Evolutionary conservation across 441 rosid species (phyloP), one percentile per base, ranked within the genome.

Genomic region (Rhodomyrtus psidioides): DNA sequence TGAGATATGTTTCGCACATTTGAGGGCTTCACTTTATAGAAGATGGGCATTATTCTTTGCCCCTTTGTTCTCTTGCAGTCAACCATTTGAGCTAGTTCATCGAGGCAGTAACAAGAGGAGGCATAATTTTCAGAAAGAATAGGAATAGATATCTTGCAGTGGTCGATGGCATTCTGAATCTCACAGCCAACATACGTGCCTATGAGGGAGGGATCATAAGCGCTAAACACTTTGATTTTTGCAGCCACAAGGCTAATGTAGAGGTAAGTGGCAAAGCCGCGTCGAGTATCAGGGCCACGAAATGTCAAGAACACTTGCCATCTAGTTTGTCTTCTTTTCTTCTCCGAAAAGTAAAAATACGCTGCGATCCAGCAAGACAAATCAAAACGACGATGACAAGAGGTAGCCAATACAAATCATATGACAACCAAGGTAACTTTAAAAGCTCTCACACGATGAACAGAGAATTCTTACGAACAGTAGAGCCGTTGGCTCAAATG

Each of bases 151-250:
- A 59, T 27, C 39, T 59, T 15, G 70, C 21, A 3, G 0, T 7
- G 0, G 2, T 7, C 1, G 3, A 59, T 59, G 39, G 39, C 39
- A 27, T 27, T 27, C 0, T 0, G 0, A 14, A 59, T 1, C 39
- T 27, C 39, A 70, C 23, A 10, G 10, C 23, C n/a, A 70, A 70
- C 49, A 10, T 39, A 46, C 34, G 42, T 70, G 2, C 79, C 79
- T 34, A 70, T 34, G 46, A 70, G 49, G 6, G 49, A 70, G 23
- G 79, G 79, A 70, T 70, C 49, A 70, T 70, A 26, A 21, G 12
- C 26, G 24, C 42, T 70, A 70, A 70, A 70, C n/a, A 70, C 79
- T 34, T 46, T 3, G n/a, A 70, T 70, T 70, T 7, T 3, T 27
- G 34, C 70, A 27, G 39, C 70, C 70, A 59, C 39, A 3, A 59